These are phyloP conservation scores for Mycena epipterygia DNA, from an alignment of 768 basidiomycete species.

Conservation along the genomic window DNA sequence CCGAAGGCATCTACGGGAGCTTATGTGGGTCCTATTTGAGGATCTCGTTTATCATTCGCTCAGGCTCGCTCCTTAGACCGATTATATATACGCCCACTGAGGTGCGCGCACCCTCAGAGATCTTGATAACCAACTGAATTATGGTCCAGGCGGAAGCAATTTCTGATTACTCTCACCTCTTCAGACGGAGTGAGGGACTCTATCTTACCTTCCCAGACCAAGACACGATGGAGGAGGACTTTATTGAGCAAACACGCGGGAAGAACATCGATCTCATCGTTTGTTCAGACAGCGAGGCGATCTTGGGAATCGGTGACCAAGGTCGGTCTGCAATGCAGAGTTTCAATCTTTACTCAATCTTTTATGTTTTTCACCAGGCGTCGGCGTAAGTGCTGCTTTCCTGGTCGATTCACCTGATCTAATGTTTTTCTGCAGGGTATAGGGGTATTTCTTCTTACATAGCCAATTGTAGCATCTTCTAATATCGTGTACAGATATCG, in stretches of 20 bases:
- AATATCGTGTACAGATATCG: conserved; percentile 64
- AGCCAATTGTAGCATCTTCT: neutral
- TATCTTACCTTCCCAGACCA: conserved; percentile 74
- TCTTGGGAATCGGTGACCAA: conserved; percentile 77
- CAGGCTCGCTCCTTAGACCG: conserved; percentile 38
- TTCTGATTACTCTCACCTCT: conserved; percentile 86
- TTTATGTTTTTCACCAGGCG: conserved; percentile 63
- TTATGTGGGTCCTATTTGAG: conserved; percentile 50
- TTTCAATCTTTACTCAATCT: neutral
- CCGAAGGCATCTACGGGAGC: conserved; percentile 66
- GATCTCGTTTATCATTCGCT: neutral
- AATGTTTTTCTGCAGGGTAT: conserved; percentile 25
- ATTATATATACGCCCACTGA: conserved; percentile 90
- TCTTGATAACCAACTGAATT: neutral
- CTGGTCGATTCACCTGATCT: conserved; percentile 27
- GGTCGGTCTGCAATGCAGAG: conserved; percentile 32
- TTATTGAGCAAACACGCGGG: conserved; percentile 74
- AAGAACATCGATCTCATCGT: conserved; percentile 83
- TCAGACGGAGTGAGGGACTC: conserved; percentile 83
- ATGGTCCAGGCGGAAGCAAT: conserved; percentile 82
- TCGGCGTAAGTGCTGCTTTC: conserved; percentile 61
- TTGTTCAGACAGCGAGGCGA: conserved; percentile 88
- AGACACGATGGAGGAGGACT: conserved; percentile 82
- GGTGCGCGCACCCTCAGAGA: conserved; percentile 52
- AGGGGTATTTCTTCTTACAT: conserved; percentile 15